phyloP scores from a whole-genome alignment of 352 stramenopile genomes.

The Phytophthora podocarpi region DNA sequence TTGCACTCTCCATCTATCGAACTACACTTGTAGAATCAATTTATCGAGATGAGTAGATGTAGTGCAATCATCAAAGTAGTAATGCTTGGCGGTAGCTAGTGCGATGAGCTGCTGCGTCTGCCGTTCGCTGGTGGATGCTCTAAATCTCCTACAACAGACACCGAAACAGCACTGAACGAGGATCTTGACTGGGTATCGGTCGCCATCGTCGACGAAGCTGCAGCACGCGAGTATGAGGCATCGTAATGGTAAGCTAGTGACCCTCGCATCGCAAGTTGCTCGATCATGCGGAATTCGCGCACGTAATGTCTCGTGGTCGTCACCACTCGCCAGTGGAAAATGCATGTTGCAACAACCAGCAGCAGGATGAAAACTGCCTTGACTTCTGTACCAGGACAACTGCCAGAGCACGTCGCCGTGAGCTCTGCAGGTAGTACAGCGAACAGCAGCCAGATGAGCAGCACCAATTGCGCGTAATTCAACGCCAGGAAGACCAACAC shows the following conservation, averaged over 20 bases:
- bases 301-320: conserved; percentile 35
- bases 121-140: not conserved
- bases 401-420: conserved; percentile 1
- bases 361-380: conserved; percentile 36
- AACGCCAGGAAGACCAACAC: conserved; percentile 38
- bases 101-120: not conserved
- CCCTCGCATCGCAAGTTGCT: conserved; percentile 10
- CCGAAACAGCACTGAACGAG: conserved; percentile 10
- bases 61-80: not conserved
- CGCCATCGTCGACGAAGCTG: conserved; percentile 18
- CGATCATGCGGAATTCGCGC: conserved; percentile 40
- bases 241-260: conserved; percentile 2
- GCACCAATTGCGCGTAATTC: conserved; percentile 39
- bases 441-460: conserved; percentile 34
- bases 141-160: not conserved
- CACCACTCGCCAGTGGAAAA: conserved; percentile 39
- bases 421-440: conserved; percentile 30
- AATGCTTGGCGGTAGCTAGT: not conserved
- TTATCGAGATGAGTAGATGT: too few species aligned
- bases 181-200: conserved; percentile 26
- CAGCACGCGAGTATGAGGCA: conserved; percentile 9
- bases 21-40: too few species aligned
- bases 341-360: conserved; percentile 24
- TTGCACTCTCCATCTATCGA: not conserved
- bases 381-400: conserved; percentile 17